Percentiles rank a stretch among this genome's conserved stretches.
These are phyloP conservation scores for Xylariaceae sp. DNA, from an alignment of 2,329 filamentous ascomycete species.

Conservation along the genomic window DNA sequence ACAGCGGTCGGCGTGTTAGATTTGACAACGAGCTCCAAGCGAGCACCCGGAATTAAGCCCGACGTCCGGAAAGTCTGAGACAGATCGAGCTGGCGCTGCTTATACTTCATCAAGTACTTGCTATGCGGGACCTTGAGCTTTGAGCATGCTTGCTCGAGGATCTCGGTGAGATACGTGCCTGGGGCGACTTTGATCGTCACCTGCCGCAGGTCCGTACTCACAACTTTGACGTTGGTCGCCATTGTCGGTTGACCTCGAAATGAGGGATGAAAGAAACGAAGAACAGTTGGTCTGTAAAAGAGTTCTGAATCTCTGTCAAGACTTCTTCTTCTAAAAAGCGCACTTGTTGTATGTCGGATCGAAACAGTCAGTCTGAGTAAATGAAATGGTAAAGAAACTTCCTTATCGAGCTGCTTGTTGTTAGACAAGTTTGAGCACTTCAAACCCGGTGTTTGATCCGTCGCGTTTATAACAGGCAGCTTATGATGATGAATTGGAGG, in stretches of 20 bases:
- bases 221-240: constrained; percentile 83
- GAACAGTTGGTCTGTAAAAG: background rate
- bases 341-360: background rate
- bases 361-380: background rate
- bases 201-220: constrained; percentile 72
- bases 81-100: constrained; percentile 80
- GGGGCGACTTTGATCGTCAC: constrained; percentile 79
- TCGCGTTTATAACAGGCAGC: background rate
- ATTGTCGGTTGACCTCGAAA: constrained; percentile 41
- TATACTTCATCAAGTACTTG: constrained; percentile 79
- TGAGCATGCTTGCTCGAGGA: constrained; percentile 79
- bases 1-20: constrained; percentile 82
- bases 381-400: background rate
- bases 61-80: constrained; percentile 79
- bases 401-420: too few species aligned
- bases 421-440: too few species aligned
- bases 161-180: constrained; percentile 73
- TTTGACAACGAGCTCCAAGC: constrained; percentile 83
- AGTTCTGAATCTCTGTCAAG: too few species aligned
- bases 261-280: background rate
- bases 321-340: background rate
- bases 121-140: constrained; percentile 70
- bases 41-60: constrained; percentile 77
- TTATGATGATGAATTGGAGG: background rate
- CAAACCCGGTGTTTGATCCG: too few species aligned